phyloP scores from a whole-genome alignment of 441 rosid species.

The Pelargonium citronellum region DNA sequence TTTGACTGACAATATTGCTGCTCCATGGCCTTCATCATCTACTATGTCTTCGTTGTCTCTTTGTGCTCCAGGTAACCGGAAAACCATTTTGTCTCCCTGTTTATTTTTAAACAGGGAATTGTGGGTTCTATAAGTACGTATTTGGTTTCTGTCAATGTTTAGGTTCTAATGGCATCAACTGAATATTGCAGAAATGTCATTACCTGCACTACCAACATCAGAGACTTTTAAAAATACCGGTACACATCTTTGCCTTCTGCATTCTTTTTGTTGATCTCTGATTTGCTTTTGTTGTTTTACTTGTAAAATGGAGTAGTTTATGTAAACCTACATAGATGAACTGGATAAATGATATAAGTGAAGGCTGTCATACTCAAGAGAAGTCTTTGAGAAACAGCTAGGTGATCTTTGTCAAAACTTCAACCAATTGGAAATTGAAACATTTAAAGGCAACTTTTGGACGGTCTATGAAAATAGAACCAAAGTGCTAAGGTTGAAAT shows the following conservation, averaged over 20 bases:
- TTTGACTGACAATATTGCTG: conserved; percentile 82
- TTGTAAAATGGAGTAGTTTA: neutral
- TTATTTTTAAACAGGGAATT: neutral
- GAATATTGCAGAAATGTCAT: conserved; percentile 71
- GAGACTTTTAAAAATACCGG: conserved; percentile 66
- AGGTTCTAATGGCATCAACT: conserved; percentile 20
- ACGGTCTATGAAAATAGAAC: neutral
- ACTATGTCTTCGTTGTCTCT: conserved; percentile 76
- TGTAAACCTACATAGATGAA: neutral
- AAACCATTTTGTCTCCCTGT: neutral
- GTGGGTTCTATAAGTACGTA: neutral
- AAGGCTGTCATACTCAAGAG: neutral
- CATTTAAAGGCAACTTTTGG: neutral
- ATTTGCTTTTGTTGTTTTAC: neutral
- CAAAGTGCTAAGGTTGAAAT: no score
- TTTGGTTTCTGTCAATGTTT: conserved; percentile 1
- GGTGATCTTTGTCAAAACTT: neutral
- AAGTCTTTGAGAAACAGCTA: neutral
- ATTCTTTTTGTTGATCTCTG: neutral
- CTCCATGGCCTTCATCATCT: conserved; percentile 97
- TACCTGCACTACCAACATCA: conserved; percentile 89
- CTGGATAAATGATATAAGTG: no score
- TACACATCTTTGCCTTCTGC: conserved; percentile 19
- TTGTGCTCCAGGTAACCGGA: conserved; percentile 76
- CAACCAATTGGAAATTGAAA: neutral